Percentiles rank a stretch among this genome's conserved stretches.
These are phyloP conservation scores for Vigna mungo DNA, from an alignment of 306 rosid genomes.

Conservation along the genomic window DNA sequence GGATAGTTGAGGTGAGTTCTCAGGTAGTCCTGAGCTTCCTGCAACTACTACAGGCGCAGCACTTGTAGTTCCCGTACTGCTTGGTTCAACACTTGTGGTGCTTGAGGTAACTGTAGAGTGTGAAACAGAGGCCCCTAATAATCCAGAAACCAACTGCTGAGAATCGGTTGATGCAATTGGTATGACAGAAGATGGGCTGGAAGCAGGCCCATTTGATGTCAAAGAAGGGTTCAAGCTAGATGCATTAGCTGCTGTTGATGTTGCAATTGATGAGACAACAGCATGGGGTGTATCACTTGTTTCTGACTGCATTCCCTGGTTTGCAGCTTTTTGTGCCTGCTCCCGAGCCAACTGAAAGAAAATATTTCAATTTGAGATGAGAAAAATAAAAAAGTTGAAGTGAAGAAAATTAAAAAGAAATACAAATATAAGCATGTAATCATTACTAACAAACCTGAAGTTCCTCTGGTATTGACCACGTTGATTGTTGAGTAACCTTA, in stretches of 20 bases:
- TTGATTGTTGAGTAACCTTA: slow-evolving; percentile 92
- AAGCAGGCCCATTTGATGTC: slow-evolving; percentile 59
- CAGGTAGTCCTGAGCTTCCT: slow-evolving; percentile 64
- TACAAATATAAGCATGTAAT: slow-evolving; percentile 40
- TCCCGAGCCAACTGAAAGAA: slow-evolving; percentile 90
- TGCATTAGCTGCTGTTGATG: slow-evolving; percentile 54
- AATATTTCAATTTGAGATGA: slow-evolving; percentile 45
- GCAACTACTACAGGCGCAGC: slow-evolving; percentile 55
- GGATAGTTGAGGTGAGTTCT: slow-evolving; percentile 52
- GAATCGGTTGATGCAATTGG: slow-evolving; percentile 71
- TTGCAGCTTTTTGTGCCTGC: slow-evolving; percentile 74
- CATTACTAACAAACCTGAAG: slow-evolving; percentile 68
- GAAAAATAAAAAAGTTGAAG: background rate
- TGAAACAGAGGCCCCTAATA: slow-evolving; percentile 51
- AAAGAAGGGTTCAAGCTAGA: slow-evolving; percentile 52
- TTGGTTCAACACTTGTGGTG: slow-evolving; percentile 56
- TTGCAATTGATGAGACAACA: slow-evolving; percentile 57
- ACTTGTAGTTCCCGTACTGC: slow-evolving; percentile 52
- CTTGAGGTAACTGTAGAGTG: slow-evolving; percentile 54
- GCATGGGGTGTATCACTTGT: slow-evolving; percentile 53
- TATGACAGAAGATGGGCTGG: slow-evolving; percentile 80
- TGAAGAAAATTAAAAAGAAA: background rate
- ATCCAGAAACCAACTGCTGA: slow-evolving; percentile 61
- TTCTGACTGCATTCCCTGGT: slow-evolving; percentile 67
- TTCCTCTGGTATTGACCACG: slow-evolving; percentile 99